Conservation (phyloP, 176 grass and related monocot genomes). For the Zoysia japonica region DNA sequence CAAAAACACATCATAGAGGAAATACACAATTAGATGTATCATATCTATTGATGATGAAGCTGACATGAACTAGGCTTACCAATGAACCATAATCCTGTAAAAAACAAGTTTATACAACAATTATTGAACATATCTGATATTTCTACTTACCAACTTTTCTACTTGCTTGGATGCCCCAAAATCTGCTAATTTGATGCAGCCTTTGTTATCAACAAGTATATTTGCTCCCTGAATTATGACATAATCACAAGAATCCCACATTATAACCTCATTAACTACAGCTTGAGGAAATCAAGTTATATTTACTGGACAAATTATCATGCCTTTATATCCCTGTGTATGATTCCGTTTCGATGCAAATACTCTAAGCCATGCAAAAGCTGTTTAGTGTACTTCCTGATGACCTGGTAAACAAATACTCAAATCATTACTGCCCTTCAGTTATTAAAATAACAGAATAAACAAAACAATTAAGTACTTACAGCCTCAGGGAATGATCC, state of each 20-base stretch:
- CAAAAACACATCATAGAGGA: neutral
- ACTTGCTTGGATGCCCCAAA: constrained; percentile 99
- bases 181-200: constrained; percentile 91
- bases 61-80: neutral
- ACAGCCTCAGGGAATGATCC: constrained; percentile 94
- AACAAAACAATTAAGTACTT: constrained; percentile 28
- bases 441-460: neutral
- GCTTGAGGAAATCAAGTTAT: neutral
- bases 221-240: constrained; percentile 74
- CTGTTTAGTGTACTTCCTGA: constrained; percentile 87
- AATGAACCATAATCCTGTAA: neutral
- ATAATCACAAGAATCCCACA: neutral
- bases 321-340: constrained; percentile 98
- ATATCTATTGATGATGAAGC: neutral
- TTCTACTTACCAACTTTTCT: constrained; percentile 68
- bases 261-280: constrained; percentile 21
- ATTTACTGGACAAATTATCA: constrained; percentile 3
- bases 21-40: neutral
- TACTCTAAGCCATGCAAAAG: constrained; percentile 84
- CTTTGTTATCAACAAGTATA: constrained; percentile 95
- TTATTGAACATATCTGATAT: neutral
- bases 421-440: neutral
- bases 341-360: constrained; percentile 92
- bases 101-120: neutral
- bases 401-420: constrained; percentile 60